Base-by-base conservation (phyloP, 306 rosid genomes). In the Gastrolobium bilobum region DNA sequence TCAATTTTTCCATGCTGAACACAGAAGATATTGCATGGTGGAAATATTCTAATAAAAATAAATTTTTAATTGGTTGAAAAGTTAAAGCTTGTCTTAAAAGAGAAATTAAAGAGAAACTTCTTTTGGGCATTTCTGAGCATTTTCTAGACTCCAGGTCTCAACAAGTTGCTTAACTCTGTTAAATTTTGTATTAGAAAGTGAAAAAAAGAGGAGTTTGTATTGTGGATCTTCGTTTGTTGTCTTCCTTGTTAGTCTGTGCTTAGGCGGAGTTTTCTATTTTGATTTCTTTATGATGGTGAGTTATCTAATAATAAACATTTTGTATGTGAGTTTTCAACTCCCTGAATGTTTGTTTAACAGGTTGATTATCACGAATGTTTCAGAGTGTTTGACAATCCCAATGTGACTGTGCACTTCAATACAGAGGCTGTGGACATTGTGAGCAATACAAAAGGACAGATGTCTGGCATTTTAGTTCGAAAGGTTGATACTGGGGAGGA, bases 331-430 rank as follows among this genome's bases (percentile, higher is more conserved):
- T 89, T 93, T 93, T 93, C 97, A 91, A 91, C 93, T 89, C 79
- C 94, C 88, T 91, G 88, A 92, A 92, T 94, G 95, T 91, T 92
- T 94, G 90, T 88, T 89, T 94, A 92, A 94, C 99, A 94, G 97
- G 99, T 92, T 94, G 91, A 89, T 94, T 92, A 92, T 92, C 95
- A 53, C 92, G 97, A 92, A 94, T 92, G 98, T 94, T 94, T 89
- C 95, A 94, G 99, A 92, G 99, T 92, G 97, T 84, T 38, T 95
- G 94, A 91, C 97, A 91, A 86, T 79, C 97, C 90, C 73, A 92
- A 91, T 78, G 68, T 94, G 86, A 89, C 97, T 47, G 88, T 89
- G 93, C 97, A 94, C 89, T 94, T 86, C 88, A 92, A 89, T 86
- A 86, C 94, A 50, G 97, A 89, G 90, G 71, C 97, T n/a, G 82